Evolutionary conservation across 2,329 filamentous ascomycete species (phyloP), one percentile per base, ranked within the genome.

Genomic region (Fusarium piperis): DNA sequence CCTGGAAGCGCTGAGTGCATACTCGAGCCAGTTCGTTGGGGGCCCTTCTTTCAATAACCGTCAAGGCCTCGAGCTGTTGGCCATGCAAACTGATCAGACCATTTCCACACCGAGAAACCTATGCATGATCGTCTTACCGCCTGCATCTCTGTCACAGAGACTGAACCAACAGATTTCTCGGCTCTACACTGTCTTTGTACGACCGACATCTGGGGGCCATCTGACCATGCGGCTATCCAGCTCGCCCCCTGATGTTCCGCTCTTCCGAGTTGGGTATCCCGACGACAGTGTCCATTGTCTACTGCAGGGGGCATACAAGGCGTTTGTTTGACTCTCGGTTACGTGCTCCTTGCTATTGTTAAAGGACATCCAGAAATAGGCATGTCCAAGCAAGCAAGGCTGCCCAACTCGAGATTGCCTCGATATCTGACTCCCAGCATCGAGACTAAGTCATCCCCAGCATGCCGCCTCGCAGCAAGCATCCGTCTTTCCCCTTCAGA

Each of bases 401-500:
- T 51, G 26, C 6, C 26, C 4, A 51, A 51, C 44, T 51, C 44
- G 6, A 2, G 9, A 26, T 26, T 26, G 20, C 20, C 13, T 44
- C 20, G 16, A 44, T 44, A 44, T 26, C 8, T 44, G 8, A 8
- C n/a, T n/a, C 46, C 18, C 11, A 53, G 8, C 28, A 36, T 9
- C 39, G 65, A 8, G 41, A 46, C 18, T 70, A 64, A 30, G 32
- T 55, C 35, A 57, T 48, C n/a, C 33, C 57, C 57, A 53, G 13
- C 70, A 72, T 1, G 57, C 36, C 33, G 28, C 35, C n/a, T n/a
- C 46, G 33, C 48, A 71, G 55, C 62, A 72, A 26, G 48, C 41
- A n/a, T 57, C 70, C 13, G 53, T 61, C 10, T 65, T 73, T 16
- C 70, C 70, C 36, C 70, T 65, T 41, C 15, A 15, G 32, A 12